Evolutionary conservation across 331 rosid species (phyloP), one percentile per base, ranked within the genome.

Genomic region (Spiraea crenata): DNA sequence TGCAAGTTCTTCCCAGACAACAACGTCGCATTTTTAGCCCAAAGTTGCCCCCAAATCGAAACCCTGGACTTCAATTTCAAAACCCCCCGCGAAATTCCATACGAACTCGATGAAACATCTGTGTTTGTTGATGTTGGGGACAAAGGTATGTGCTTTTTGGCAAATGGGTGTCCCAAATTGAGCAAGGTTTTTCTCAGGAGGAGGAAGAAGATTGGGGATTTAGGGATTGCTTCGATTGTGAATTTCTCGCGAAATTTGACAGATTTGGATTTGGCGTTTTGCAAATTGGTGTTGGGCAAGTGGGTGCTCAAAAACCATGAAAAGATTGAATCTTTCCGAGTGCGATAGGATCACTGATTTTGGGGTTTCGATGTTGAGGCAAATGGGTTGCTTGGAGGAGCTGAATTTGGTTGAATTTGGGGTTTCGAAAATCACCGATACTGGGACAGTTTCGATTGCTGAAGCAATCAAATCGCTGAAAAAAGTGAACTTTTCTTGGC

Each of bases 361-460:
- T 13, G 82, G 79, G 41, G 70, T 63, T 41, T 49, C 46, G 0
- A 66, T 5, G 42, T 66, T 81, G 70, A 65, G 16, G 70, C 25
- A 37, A 38, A 56, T 76, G 60, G 35, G 52, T 63, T 8, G 50
- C 31, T 49, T 76, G 76, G 82, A 63, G 82, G 69, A 72, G 47
- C 70, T 81, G 50, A 73, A 63, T 52, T 67, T 81, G 46, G 70
- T 73, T 13, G 64, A 72, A 64, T 73, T 72, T 19, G 79, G 85
- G n/a, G n/a, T n/a, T 39, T 69, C 72, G 0, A 69, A 63, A 67
- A 40, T 81, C 55, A 76, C 79, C 2, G 79, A 81, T 12, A 35
- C 7, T 9, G 82, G 82, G 6, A 67, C 70, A 25, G 9, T 39
- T 25, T 64, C 69, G n/a, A 42, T 81, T 39, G 63, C 79, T 37